These are phyloP conservation scores for Lipomyces starkeyi DNA, from an alignment of 805 yeast species.

Conservation along the genomic window DNA sequence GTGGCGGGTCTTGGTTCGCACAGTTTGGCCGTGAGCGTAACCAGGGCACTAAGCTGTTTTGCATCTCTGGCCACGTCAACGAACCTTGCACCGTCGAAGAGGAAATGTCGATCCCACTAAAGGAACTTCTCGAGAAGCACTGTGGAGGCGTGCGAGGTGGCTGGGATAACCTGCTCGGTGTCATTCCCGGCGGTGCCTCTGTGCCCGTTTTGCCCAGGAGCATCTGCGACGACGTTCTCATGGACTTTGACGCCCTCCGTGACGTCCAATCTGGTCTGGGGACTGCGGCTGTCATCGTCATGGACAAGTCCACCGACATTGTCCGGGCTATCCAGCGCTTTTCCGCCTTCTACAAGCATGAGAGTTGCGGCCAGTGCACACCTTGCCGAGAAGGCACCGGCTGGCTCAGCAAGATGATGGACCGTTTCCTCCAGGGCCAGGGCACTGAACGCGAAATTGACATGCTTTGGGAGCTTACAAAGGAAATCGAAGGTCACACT, in stretches of 20 bases:
- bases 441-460: slow-evolving; percentile 83
- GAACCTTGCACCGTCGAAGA: slow-evolving; percentile 93
- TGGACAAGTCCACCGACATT: slow-evolving; percentile 85
- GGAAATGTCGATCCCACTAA: slow-evolving; percentile 88
- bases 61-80: slow-evolving; percentile 89
- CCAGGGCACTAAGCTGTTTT: slow-evolving; percentile 80
- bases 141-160: slow-evolving; percentile 93
- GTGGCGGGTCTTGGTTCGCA: slow-evolving; percentile 89
- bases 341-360: slow-evolving; percentile 85
- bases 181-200: slow-evolving; percentile 90
- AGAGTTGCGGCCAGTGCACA: slow-evolving; percentile 93
- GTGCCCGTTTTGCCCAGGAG: slow-evolving; percentile 79
- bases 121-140: slow-evolving; percentile 82
- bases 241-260: slow-evolving; percentile 87
- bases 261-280: slow-evolving; percentile 89
- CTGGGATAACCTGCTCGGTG: slow-evolving; percentile 88
- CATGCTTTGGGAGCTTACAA: slow-evolving; percentile 80
- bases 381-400: slow-evolving; percentile 95
- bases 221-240: slow-evolving; percentile 68
- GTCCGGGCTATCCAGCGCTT: slow-evolving; percentile 86
- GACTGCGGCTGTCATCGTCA: slow-evolving; percentile 90
- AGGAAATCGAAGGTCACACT: slow-evolving; percentile 89
- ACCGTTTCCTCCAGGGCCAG: slow-evolving; percentile 77
- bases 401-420: slow-evolving; percentile 84
- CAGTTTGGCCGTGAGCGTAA: slow-evolving; percentile 85